Base-by-base conservation (phyloP, 805 yeast species). In the Trichomonascus vanleenenianus region DNA sequence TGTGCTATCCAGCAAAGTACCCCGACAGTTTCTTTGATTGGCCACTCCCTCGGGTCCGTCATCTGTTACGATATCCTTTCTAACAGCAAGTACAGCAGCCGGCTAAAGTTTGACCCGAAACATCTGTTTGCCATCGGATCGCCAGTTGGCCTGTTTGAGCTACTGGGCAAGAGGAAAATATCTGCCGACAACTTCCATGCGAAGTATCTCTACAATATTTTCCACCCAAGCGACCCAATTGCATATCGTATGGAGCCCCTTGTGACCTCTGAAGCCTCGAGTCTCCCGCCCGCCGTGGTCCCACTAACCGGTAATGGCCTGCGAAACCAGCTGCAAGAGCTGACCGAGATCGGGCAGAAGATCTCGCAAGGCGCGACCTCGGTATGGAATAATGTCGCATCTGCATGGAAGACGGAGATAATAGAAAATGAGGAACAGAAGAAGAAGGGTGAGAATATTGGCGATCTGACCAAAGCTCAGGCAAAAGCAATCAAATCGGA, bases 11-110 rank as follows among this genome's bases (percentile, higher is more conserved):
- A 89, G 52, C 53, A 52, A n/a, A 39, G 33, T 8, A 46, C 44
- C 30, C 96, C 96, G 0, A 76, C 81, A 52, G 81, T 91, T 0
- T 88, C 91, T 54, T 62, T 91, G 1, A 67, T 88, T 48, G 97
- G 96, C 1, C 98, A 91, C 62, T 91, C 97, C 0, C 67, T 91
- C 31, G 98, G 98, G 0, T 83, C 95, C 2, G 84, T 91, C 0
- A 84, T 91, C 31, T 70, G 80, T 1, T 79, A 85, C 58, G 97
- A 91, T 60, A 70, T 91, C 11, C 60, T 88, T 12, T 65, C 80
- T 8, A 39, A 43, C 22, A 35, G 30, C n/a, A 19, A 31, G n/a
- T 14, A 33, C 18, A 27, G 19, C 6, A 27, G 15, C 47, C 2
- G 52, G 48, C 69, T 91, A 18, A 74, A 76, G 30, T 91, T 91